These are phyloP conservation scores for Dendrobium officinale DNA, from an alignment of 106 monocot genomes.

Conservation along the genomic window DNA sequence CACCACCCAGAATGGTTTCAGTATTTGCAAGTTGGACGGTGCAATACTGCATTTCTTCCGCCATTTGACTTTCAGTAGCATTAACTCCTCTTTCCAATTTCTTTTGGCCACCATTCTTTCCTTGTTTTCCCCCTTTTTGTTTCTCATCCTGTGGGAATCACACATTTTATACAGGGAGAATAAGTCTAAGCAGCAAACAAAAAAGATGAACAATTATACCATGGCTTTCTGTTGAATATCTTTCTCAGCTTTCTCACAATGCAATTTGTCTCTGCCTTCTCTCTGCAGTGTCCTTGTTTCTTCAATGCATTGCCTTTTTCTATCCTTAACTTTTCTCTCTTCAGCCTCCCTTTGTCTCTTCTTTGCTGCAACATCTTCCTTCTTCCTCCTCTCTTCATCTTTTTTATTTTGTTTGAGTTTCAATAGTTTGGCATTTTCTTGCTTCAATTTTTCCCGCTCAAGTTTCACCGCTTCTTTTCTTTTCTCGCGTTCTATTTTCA, in stretches of 20 bases:
- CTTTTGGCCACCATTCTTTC: neutral
- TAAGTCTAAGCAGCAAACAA: neutral
- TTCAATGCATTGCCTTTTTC: constrained; percentile 51
- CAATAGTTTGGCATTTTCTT: constrained; percentile 49
- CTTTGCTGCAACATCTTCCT: constrained; percentile 60
- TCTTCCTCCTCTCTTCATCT: constrained; percentile 69
- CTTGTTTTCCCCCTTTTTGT: constrained; percentile 18
- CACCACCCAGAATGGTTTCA: neutral
- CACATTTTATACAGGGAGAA: neutral
- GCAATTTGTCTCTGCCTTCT: constrained; percentile 22
- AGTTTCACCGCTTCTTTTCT: constrained; percentile 65
- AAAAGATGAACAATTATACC: constrained; percentile 13
- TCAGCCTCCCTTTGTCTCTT: constrained; percentile 91
- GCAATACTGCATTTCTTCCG: constrained; percentile 2
- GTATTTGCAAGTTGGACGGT: neutral
- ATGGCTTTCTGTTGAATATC: constrained; percentile 17
- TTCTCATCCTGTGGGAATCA: constrained; percentile 21
- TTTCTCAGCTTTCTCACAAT: constrained; percentile 22
- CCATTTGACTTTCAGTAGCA: constrained; percentile 10
- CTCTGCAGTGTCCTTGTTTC: constrained; percentile 27
- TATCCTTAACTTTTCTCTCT: constrained; percentile 52
- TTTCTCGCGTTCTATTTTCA: constrained; percentile 64
- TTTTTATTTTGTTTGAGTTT: constrained; percentile 61
- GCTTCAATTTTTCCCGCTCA: constrained; percentile 50
- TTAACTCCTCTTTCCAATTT: constrained; percentile 14